Conservation (phyloP, 495 filamentous ascomycete genomes). For the Penicillium arizonense region DNA sequence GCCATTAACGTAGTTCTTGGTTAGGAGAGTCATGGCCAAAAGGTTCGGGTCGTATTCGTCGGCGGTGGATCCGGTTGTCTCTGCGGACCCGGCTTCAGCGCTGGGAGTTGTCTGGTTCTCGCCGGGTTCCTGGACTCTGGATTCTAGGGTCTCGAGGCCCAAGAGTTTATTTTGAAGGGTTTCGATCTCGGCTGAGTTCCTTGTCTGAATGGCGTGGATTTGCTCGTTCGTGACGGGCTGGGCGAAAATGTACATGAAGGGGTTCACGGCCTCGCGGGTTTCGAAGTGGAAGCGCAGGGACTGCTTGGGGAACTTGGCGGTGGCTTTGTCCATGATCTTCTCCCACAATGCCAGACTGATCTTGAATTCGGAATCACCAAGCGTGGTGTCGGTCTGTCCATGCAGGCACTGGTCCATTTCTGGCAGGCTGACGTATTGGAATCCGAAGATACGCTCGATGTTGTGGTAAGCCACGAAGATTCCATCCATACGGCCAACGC, state of each 20-base stretch:
- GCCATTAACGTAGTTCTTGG: constrained; percentile 73
- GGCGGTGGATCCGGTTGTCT: background rate
- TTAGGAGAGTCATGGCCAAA: constrained; percentile 64
- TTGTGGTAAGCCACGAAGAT: constrained; percentile 99
- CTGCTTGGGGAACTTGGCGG: constrained; percentile 62
- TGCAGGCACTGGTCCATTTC: constrained; percentile 91
- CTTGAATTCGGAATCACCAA: constrained; percentile 89
- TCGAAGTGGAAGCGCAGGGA: constrained; percentile 88
- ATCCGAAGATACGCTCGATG: constrained; percentile 90
- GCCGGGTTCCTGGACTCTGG: background rate
- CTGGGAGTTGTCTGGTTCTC: background rate
- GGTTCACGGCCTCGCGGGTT: constrained; percentile 55
- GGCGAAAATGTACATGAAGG: constrained; percentile 86
- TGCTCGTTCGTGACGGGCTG: constrained; percentile 75
- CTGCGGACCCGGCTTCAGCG: constrained; percentile 2
- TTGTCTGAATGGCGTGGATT: constrained; percentile 70
- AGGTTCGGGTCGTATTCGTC: constrained; percentile 28
- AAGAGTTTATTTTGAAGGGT: constrained; percentile 64
- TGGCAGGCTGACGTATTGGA: constrained; percentile 82
- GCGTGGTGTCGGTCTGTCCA: constrained; percentile 56
- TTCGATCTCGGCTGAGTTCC: constrained; percentile 57
- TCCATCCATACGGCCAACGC: constrained; percentile 97
- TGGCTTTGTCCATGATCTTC: constrained; percentile 70
- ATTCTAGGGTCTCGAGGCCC: constrained; percentile 14
- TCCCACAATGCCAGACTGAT: constrained; percentile 76